A percentile compares a stretch with the other conserved stretches of the same genome.
Evolutionary conservation across 2,329 filamentous ascomycete species (phyloP).

Genomic region (Sarocladiaceae sp.): DNA sequence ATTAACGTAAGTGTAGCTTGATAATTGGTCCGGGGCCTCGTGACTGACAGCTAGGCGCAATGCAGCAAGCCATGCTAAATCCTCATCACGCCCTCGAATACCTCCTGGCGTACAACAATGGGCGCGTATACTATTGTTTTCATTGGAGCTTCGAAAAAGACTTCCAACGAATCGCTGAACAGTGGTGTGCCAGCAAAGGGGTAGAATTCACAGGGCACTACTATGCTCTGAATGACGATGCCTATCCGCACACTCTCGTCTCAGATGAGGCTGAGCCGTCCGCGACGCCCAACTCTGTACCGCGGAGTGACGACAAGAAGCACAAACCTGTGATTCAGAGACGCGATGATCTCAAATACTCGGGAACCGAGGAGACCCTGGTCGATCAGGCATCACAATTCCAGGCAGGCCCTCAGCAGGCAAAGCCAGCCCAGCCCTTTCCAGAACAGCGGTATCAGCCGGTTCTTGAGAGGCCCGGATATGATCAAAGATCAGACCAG

Average conservation of each 20-base stretch:
- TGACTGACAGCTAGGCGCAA: neutral
- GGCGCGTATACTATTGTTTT: neutral
- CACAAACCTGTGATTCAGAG: neutral
- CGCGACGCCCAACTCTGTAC: neutral
- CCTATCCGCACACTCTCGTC: neutral
- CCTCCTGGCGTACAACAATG: neutral
- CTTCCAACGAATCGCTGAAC: neutral
- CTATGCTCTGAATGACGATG: neutral
- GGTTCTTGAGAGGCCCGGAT: too few species aligned
- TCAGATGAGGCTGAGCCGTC: neutral
- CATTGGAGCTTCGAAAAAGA: neutral
- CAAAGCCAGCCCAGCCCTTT: neutral
- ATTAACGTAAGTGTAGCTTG: neutral
- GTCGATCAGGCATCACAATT: neutral
- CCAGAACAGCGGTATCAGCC: too few species aligned
- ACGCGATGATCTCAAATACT: neutral
- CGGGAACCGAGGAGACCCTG: neutral
- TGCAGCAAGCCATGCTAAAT: neutral
- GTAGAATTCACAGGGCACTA: neutral
- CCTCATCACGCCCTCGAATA: neutral
- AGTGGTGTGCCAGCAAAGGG: neutral
- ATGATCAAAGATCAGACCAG: too few species aligned
- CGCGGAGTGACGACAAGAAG: neutral
- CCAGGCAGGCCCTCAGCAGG: neutral
- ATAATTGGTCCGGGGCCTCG: neutral